phyloP scores from a whole-genome alignment of 441 rosid species.

The Gossypium schwendimanii region DNA sequence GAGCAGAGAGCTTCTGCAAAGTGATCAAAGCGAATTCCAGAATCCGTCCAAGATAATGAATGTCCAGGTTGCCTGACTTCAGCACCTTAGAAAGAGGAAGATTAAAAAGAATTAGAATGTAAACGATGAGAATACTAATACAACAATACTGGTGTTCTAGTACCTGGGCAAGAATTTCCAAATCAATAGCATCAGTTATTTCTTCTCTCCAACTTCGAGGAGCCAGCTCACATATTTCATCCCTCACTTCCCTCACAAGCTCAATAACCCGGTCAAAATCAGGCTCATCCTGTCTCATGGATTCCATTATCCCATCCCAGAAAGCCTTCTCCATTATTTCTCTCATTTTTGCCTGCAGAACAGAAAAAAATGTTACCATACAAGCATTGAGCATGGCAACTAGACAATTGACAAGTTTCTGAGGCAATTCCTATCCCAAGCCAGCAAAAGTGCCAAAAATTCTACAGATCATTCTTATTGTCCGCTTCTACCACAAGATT shows the following conservation, averaged over 20 bases:
- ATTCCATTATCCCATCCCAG: slow-evolving; percentile 73
- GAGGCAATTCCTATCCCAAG: background rate
- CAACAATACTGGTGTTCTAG: background rate
- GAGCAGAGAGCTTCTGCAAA: slow-evolving; percentile 70
- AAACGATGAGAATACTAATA: background rate
- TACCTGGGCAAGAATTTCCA: slow-evolving; percentile 77
- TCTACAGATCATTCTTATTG: background rate
- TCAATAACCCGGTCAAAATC: slow-evolving; percentile 52
- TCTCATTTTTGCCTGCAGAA: slow-evolving; percentile 52
- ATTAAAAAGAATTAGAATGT: background rate
- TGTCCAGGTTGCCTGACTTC: slow-evolving; percentile 60
- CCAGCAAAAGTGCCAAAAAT: background rate
- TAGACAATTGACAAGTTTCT: background rate
- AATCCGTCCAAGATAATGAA: slow-evolving; percentile 67
- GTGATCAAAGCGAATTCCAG: slow-evolving; percentile 69
- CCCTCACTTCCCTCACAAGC: slow-evolving; percentile 84
- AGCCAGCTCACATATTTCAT: slow-evolving; percentile 74
- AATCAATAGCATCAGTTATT: slow-evolving; percentile 66
- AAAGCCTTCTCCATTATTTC: slow-evolving; percentile 80
- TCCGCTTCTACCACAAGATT: background rate
- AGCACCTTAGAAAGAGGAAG: slow-evolving; percentile 39
- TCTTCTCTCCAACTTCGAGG: slow-evolving; percentile 77
- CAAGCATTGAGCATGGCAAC: background rate
- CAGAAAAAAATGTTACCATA: background rate
- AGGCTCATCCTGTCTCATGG: slow-evolving; percentile 52